Evolutionary conservation across 148 eudicot species (phyloP).

Genomic region (Mesembryanthemum crystallinum): DNA sequence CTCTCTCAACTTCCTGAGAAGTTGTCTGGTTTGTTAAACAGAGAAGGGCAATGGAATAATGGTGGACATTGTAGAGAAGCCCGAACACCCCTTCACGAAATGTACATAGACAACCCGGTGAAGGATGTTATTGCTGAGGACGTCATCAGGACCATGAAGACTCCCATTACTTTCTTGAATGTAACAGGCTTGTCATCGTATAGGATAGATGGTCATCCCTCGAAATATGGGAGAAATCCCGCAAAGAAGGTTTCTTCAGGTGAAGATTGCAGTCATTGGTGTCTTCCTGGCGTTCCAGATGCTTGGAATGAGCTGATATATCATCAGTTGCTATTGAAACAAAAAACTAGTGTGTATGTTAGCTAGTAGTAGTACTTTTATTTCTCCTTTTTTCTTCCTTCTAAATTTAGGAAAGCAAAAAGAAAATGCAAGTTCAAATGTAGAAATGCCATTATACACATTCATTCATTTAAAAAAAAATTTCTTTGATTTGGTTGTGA

Average conservation of each 20-base stretch:
- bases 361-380: not conserved
- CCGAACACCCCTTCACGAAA: constrained; percentile 43
- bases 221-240: constrained; percentile 56
- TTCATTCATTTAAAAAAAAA: not conserved
- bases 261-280: constrained; percentile 99
- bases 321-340: constrained; percentile 40
- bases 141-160: constrained; percentile 58
- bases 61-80: constrained; percentile 96
- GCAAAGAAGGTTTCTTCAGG: constrained; percentile 31
- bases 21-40: constrained; percentile 33
- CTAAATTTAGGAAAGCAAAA: not conserved
- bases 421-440: not conserved
- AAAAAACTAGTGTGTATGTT: constrained; percentile 18
- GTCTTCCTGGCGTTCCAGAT: constrained; percentile 97
- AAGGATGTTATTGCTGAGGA: constrained; percentile 62
- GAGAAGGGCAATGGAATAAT: constrained; percentile 87
- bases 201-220: constrained; percentile 88
- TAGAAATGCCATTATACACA: not conserved
- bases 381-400: not conserved
- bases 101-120: constrained; percentile 35
- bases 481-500: not conserved
- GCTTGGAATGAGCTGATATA: constrained; percentile 82
- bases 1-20: too few relatives aligned
- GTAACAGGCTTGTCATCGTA: constrained; percentile 67
- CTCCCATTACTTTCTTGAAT: constrained; percentile 61